Evolutionary conservation across 805 yeast species (phyloP).

Genomic region (Metschnikowia cubensis): DNA sequence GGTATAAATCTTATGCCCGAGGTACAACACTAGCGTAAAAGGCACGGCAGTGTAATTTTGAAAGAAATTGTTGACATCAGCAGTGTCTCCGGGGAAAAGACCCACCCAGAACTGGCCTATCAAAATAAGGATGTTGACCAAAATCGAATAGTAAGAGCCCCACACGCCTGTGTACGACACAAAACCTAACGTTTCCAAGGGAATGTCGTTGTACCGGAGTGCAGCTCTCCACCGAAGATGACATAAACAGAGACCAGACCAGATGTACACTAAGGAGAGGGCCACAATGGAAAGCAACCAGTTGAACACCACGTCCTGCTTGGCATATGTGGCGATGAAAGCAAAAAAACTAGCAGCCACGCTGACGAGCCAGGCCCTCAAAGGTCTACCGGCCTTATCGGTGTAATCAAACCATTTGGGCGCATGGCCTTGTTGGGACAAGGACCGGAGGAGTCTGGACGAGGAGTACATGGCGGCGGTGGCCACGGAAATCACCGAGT

Average conservation of each 20-base stretch:
- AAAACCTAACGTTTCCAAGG: conserved; percentile 22
- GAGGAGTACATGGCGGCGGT: conserved; percentile 30
- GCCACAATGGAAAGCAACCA: conserved; percentile 29
- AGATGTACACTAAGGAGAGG: conserved; percentile 22
- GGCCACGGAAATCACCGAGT: conserved; percentile 30
- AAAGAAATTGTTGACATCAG: conserved; percentile 25
- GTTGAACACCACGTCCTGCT: conserved; percentile 27
- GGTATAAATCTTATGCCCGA: conserved; percentile 21
- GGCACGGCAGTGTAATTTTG: conserved; percentile 25
- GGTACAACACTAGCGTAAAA: conserved; percentile 20
- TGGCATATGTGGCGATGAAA: conserved; percentile 29
- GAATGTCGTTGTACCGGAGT: conserved; percentile 18
- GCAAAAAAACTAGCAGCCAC: conserved; percentile 21
- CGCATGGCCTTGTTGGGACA: conserved; percentile 27
- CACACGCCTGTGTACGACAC: conserved; percentile 37
- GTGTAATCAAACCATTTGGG: conserved; percentile 28
- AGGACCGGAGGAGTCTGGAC: conserved; percentile 22
- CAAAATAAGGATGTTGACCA: conserved; percentile 31
- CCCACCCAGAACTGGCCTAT: conserved; percentile 45
- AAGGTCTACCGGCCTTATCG: conserved; percentile 26
- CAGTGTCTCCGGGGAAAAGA: conserved; percentile 30
- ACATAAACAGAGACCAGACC: conserved; percentile 25
- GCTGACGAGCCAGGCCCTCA: conserved; percentile 23
- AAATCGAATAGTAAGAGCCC: conserved; percentile 35
- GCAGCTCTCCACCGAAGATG: conserved; percentile 29